Evolutionary conservation across 352 stramenopile genomes (phyloP).

Genomic region (Thalassiosira mediterranea): DNA sequence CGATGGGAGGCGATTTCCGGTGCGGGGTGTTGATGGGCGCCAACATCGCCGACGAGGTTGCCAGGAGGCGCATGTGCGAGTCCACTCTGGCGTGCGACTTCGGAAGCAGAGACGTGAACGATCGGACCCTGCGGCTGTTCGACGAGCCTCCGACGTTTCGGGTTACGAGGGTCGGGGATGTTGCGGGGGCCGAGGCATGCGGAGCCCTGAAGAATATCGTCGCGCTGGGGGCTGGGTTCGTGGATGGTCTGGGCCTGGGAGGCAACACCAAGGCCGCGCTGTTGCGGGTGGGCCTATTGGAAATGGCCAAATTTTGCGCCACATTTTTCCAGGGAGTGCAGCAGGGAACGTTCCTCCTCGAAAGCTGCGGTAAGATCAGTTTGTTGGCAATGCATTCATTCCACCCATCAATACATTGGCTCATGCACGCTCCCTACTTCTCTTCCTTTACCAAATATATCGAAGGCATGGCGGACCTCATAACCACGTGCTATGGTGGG

Average conservation of each 20-base stretch:
- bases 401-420: too few relatives aligned
- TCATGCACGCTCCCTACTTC: too few relatives aligned
- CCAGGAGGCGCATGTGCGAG: slow-evolving; percentile 93
- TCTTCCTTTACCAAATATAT: too few relatives aligned
- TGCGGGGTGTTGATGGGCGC: slow-evolving; percentile 95
- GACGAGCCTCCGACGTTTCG: slow-evolving; percentile 86
- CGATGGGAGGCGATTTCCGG: slow-evolving; percentile 70
- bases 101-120: slow-evolving; percentile 60
- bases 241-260: slow-evolving; percentile 92
- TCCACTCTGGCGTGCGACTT: slow-evolving; percentile 92
- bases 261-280: slow-evolving; percentile 98
- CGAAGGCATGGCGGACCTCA: slow-evolving; percentile 97
- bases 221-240: slow-evolving; percentile 95
- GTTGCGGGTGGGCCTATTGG: slow-evolving; percentile 91
- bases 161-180: slow-evolving; percentile 92
- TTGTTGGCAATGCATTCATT: too few relatives aligned
- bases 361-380: slow-evolving; percentile 95
- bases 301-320: slow-evolving; percentile 97
- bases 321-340: slow-evolving; percentile 82
- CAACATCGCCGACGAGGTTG: slow-evolving; percentile 97
- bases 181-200: slow-evolving; percentile 93
- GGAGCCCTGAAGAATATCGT: slow-evolving; percentile 98
- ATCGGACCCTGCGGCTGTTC: slow-evolving; percentile 70
- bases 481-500: slow-evolving; percentile 97
- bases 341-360: slow-evolving; percentile 94